These are phyloP conservation scores for Boletus rex-veris DNA, from an alignment of 768 basidiomycete species.

Conservation along the genomic window DNA sequence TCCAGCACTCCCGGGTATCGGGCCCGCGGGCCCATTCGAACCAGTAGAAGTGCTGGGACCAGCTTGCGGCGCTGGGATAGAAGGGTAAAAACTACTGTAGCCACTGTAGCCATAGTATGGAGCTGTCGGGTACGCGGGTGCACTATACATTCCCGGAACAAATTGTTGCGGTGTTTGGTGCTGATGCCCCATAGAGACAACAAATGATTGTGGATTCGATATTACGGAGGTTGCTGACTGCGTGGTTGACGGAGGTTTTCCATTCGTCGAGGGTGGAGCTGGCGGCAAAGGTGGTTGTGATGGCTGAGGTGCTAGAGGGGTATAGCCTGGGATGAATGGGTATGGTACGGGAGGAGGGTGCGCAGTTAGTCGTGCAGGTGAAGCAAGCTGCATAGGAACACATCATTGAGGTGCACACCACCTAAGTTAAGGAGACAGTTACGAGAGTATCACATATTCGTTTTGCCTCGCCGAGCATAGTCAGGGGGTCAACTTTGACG, in stretches of 20 bases:
- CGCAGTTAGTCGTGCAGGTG: slow-evolving; percentile 65
- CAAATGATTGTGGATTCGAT: slow-evolving; percentile 69
- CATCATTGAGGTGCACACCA: slow-evolving; percentile 9
- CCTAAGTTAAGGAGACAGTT: slow-evolving; percentile 17
- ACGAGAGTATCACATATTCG: slow-evolving; percentile 75
- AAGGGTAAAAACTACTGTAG: slow-evolving; percentile 32
- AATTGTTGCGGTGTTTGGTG: slow-evolving; percentile 47
- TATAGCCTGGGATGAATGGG: slow-evolving; percentile 43
- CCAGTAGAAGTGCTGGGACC: slow-evolving; percentile 27
- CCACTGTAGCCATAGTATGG: slow-evolving; percentile 61
- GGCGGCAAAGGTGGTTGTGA: slow-evolving; percentile 34
- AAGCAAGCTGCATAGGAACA: slow-evolving; percentile 53
- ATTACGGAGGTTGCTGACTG: slow-evolving; percentile 48
- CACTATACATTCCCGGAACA: slow-evolving; percentile 31
- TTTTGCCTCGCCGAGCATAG: slow-evolving; percentile 74
- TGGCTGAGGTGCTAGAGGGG: slow-evolving; percentile 19
- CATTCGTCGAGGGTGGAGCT: slow-evolving; percentile 36
- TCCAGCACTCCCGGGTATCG: slow-evolving; percentile 33
- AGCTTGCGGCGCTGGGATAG: slow-evolving; percentile 22
- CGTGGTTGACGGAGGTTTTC: slow-evolving; percentile 31
- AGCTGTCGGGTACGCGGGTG: slow-evolving; percentile 52
- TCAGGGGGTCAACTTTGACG: slow-evolving; percentile 67
- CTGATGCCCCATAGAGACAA: slow-evolving; percentile 61
- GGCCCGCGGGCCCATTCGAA: slow-evolving; percentile 18
- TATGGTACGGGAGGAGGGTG: slow-evolving; percentile 63